These are phyloP conservation scores for Amauroascus niger DNA, from an alignment of 2,329 filamentous ascomycete genomes.

Conservation along the genomic window DNA sequence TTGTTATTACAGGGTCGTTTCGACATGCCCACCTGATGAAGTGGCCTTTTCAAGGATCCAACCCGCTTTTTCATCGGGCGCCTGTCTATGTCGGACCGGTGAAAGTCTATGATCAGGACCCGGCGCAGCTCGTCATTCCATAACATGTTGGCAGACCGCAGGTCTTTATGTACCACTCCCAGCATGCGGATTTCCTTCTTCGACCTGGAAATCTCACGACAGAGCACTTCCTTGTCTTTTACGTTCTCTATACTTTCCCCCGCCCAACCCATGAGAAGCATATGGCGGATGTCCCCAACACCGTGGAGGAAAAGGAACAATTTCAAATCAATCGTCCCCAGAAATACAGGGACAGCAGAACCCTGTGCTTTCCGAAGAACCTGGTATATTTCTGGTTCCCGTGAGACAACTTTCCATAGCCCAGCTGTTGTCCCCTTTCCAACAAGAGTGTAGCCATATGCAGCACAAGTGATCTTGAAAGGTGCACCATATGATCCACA, in stretches of 20 bases:
- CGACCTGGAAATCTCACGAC: constrained; percentile 12
- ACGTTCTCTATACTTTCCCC: constrained; percentile 16
- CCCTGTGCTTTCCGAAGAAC: constrained; percentile 22
- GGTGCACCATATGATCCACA: constrained; percentile 24
- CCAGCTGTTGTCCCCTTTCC: constrained; percentile 27
- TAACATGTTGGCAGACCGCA: constrained; percentile 20
- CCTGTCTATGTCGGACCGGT: too few species aligned
- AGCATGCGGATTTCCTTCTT: constrained; percentile 14
- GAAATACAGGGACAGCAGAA: constrained; percentile 25
- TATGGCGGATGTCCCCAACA: constrained; percentile 23
- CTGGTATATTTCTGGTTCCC: constrained; percentile 22
- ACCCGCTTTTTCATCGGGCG: too few species aligned
- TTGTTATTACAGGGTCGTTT: too few species aligned
- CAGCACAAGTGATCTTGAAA: constrained; percentile 25
- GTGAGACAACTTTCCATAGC: constrained; percentile 22
- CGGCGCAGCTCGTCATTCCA: too few species aligned
- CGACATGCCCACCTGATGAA: too few species aligned
- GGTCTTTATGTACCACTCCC: constrained; percentile 19
- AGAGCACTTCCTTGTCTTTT: background rate
- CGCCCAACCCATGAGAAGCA: constrained; percentile 27
- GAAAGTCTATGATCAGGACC: too few species aligned
- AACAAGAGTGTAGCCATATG: constrained; percentile 22
- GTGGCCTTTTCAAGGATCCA: too few species aligned
- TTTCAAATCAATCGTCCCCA: constrained; percentile 21
- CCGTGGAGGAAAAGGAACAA: constrained; percentile 26